Base-by-base conservation (phyloP, 257 asterid genomes). In the Lithospermum erythrorhizon region DNA sequence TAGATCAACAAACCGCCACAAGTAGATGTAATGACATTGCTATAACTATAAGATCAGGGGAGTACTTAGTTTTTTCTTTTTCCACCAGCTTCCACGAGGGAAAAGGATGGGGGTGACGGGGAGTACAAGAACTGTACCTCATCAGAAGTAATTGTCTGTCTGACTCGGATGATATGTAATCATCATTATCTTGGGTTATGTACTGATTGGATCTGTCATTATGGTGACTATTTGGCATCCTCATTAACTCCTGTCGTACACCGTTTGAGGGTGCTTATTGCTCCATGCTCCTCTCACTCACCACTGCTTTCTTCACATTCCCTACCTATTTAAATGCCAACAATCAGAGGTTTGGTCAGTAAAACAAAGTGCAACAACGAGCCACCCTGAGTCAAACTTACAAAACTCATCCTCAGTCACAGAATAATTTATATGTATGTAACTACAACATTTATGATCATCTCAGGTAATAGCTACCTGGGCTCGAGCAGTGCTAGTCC, bases 231-330 rank as follows among this genome's bases (percentile, higher is more conserved):
- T 79, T 73, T 48, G 94, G 91, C 72, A 89, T 70, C 63, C 89
- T 86, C 99, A 83, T 82, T 63, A 91, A 95, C 75, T 91, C 98
- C 52, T 85, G 90, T 21, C 94, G 83, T 89, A 81, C 81, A 57
- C 85, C 98, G 64, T 69, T 75, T 58, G 95, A 87, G 61, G 83
- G 89, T 76, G 65, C 88, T 85, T n/a, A n/a, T n/a, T n/a, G n/a
- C n/a, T 71, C 73, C 81, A 61, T 70, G 73, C 59, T 76, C 90
- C 71, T 78, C 64, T 83, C 94, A 63, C 68, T 58, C 47, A 75
- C 70, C 61, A 89, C 73, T 58, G 85, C 79, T 62, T 79, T 89
- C 83, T 86, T 93, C 73, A 86, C 83, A 67, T 77, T 86, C 65
- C 72, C 84, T 70, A 93, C 94, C 97, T 93, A 71, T 74, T 72